Conservation (phyloP, 352 stramenopile genomes). For the Phytophthora brassicae region DNA sequence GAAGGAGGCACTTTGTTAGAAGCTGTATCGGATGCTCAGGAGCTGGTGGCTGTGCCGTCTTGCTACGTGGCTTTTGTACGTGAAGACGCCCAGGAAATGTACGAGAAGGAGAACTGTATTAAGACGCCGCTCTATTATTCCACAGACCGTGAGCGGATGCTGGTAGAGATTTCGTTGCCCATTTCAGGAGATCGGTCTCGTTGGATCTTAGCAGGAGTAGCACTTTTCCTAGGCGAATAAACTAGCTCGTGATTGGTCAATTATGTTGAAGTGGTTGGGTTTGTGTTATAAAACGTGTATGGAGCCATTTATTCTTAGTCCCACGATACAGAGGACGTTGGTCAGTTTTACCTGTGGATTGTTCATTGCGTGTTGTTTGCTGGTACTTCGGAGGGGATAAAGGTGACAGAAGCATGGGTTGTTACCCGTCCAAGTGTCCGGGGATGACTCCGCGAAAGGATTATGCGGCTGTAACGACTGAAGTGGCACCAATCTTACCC, state of each 20-base stretch:
- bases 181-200: constrained; percentile 68
- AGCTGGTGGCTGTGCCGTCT: constrained; percentile 78
- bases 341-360: not conserved
- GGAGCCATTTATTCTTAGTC: constrained; percentile 14
- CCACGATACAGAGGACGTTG: constrained; percentile 4
- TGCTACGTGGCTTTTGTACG: constrained; percentile 84
- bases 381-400: not conserved
- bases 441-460: constrained; percentile 9
- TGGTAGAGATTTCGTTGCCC: constrained; percentile 82
- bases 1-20: constrained; percentile 79
- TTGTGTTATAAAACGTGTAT: too few species aligned
- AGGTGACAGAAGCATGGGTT: constrained; percentile 42
- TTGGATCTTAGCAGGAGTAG: constrained; percentile 83
- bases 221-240: constrained; percentile 83
- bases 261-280: constrained; percentile 18
- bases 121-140: constrained; percentile 83
- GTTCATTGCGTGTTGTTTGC: too few species aligned
- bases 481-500: constrained; percentile 6
- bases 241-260: not conserved
- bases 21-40: constrained; percentile 74
- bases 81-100: constrained; percentile 74
- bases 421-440: constrained; percentile 57
- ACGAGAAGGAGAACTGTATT: constrained; percentile 73
- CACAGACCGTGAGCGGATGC: constrained; percentile 71
- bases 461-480: constrained; percentile 4